These are phyloP conservation scores for Fusarium sp. DNA, from an alignment of 2,329 filamentous ascomycete genomes.

Conservation along the genomic window DNA sequence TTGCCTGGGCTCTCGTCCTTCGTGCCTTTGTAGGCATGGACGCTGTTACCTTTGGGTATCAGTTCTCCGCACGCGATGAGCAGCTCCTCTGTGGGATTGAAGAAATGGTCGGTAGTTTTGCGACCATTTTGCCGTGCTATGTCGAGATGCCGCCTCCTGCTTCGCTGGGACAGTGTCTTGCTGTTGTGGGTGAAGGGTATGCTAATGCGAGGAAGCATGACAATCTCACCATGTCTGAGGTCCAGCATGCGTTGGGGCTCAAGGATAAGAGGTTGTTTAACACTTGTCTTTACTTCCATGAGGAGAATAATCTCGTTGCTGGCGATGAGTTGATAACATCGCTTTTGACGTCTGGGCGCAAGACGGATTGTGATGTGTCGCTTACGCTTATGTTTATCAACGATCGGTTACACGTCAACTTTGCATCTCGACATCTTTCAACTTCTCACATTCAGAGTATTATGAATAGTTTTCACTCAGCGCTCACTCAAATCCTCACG, in stretches of 20 bases:
- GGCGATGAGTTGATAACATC: neutral
- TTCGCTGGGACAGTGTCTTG: constrained; percentile 47
- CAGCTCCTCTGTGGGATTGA: constrained; percentile 53
- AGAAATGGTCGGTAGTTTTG: constrained; percentile 58
- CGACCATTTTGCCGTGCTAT: constrained; percentile 49
- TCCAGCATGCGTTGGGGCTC: constrained; percentile 57
- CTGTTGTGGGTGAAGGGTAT: constrained; percentile 44
- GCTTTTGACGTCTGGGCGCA: constrained; percentile 43
- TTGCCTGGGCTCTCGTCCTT: constrained; percentile 68
- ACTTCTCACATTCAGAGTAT: constrained; percentile 57
- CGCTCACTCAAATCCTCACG: constrained; percentile 57
- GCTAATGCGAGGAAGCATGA: constrained; percentile 48
- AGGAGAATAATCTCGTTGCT: constrained; percentile 42
- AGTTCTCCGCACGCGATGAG: constrained; percentile 56
- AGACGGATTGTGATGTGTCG: constrained; percentile 58
- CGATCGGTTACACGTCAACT: constrained; percentile 53
- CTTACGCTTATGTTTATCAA: constrained; percentile 55
- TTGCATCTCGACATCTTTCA: constrained; percentile 56
- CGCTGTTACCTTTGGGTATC: constrained; percentile 64
- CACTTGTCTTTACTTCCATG: constrained; percentile 59
- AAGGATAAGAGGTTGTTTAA: constrained; percentile 59
- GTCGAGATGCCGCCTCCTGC: constrained; percentile 46
- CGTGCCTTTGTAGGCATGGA: constrained; percentile 62
- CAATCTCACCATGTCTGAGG: constrained; percentile 55
- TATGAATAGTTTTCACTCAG: constrained; percentile 61